phyloP scores from a whole-genome alignment of 2,329 filamentous ascomycete genomes.

The Cyphellophora attinorum region DNA sequence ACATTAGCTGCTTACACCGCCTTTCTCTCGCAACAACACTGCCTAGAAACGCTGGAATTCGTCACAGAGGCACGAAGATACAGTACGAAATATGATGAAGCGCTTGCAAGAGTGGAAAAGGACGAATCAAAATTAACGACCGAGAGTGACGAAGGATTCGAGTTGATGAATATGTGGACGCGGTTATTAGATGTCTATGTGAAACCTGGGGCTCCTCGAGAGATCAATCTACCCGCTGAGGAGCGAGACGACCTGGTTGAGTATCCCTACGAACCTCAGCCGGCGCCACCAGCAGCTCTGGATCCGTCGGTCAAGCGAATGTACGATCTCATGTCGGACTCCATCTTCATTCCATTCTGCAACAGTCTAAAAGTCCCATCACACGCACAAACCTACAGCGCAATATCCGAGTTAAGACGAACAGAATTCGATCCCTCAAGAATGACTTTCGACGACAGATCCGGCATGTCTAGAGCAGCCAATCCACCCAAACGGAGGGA shows the following conservation, averaged over 20 bases:
- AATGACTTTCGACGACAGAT: slow-evolving; percentile 19
- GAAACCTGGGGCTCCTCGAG: slow-evolving; percentile 69
- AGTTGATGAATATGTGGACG: slow-evolving; percentile 74
- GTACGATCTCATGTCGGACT: slow-evolving; percentile 96
- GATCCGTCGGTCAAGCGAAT: slow-evolving; percentile 79
- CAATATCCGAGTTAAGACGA: slow-evolving; percentile 30
- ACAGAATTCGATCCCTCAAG: slow-evolving; percentile 22
- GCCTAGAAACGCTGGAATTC: slow-evolving; percentile 91
- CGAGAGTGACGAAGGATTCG: slow-evolving; percentile 51
- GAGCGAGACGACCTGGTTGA: slow-evolving; percentile 73
- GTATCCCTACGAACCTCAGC: slow-evolving; percentile 45
- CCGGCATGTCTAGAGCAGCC: slow-evolving; percentile 8
- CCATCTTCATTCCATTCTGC: slow-evolving; percentile 83
- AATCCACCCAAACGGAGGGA: slow-evolving; percentile 10
- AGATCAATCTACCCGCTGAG: slow-evolving; percentile 80
- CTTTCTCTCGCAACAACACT: slow-evolving; percentile 94
- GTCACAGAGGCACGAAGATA: slow-evolving; percentile 90
- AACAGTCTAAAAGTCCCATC: slow-evolving; percentile 51
- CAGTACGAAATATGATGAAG: slow-evolving; percentile 53
- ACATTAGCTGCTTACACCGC: slow-evolving; percentile 91
- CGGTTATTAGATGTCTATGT: slow-evolving; percentile 87
- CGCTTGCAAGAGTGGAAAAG: slow-evolving; percentile 38
- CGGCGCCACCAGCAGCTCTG: slow-evolving; percentile 67
- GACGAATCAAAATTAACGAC: slow-evolving; percentile 36
- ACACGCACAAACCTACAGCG: slow-evolving; percentile 31